Base-by-base conservation (phyloP, 371 early-diverging fungal genomes). In the Mucor piriformis region DNA sequence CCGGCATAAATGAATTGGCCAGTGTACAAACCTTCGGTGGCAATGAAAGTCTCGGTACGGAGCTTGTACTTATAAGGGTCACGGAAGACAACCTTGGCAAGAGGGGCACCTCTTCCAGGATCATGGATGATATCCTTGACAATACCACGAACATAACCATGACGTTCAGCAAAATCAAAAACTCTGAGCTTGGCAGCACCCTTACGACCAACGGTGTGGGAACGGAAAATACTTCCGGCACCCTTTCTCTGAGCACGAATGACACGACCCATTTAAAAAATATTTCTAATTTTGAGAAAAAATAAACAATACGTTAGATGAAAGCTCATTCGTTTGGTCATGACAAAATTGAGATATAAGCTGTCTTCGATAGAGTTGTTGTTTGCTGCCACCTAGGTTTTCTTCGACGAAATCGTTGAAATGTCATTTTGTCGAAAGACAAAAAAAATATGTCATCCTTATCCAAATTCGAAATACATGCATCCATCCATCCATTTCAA, bases 1-100 rank as follows among this genome's bases (percentile, higher is more conserved):
- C 99, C 99, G 83, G 94, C 92, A 87, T 94, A 93, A 65, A 99
- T 85, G 78, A 96, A 97, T 84, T 99, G 97, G 53, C 99, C 99
- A 55, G 98, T 96, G 92, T 96, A 94, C 84, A 97, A 90, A 71
- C 99, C 99, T 86, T 99, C 99, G 54, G 97, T 92, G 73, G 99
- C 99, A 69, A 99, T 91, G 89, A 99, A 93, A 64, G 93, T 89
- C 77, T 93, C 90, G 68, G 89, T 91, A 72, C 88, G 83, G 59
- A 89, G 89, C 88, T 93, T 94, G 90, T 90, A 97, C 57, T 76
- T 80, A 71, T 82, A 82, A 56, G 81, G 83, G 52, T 82, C 83
- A 62, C 81, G 83, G 83, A 82, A 82, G 54, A 80, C 83, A 61
- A 79, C 76, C 87, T 92, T 93, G 83, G 99, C 98, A 56, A 99